Evolutionary conservation across 805 yeast species (phyloP), one percentile per base, ranked within the genome.

Genomic region (Pichia sporocuriosa): DNA sequence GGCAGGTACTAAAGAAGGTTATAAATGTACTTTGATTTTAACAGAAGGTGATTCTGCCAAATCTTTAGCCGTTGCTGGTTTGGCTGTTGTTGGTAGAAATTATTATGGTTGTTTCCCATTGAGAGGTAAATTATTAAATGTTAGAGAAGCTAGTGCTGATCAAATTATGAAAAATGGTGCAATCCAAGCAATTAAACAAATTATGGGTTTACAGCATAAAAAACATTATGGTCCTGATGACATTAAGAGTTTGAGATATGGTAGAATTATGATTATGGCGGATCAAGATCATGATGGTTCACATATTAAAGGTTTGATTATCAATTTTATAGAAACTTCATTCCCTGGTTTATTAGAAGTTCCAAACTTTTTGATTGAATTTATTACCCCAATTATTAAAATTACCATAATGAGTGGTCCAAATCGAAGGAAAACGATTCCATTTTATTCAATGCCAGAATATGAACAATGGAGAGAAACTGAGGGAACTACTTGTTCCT

Each of bases 211-310:
- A 42, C 96, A 89, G 61, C 98, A 93, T 64, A 87, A 84, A 54
- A 90, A 87, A 64, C 70, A 69, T 32, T 93, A 93, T 58, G 66
- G 61, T 16, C 44, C 61, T 1, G 80, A 79, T 17, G 82, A 80
- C 49, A 69, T 84, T 13, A 75, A 75, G 43, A 79, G 82, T 4
- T 68, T 93, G 48, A 78, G 98, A 60, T 93, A 93, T 58, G 98
- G 98, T 28, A 96, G 88, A 60, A 75, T 93, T 39, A 93, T 93
- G 97, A 88, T 93, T 59, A 93, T 93, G 97, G 88, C 98, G 6
- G 98, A 93, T 83, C 98, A 93, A 66, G 98, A 93, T 86, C 95
- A 89, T 54, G 98, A 93, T 72, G 98, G 98, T 47, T 84, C 95
- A 15, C 98, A 93, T 68, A 93, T 93, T 61, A 93, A 93, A 60